phyloP scores from a whole-genome alignment of 2,329 filamentous ascomycete species.

The Tothia fuscella region DNA sequence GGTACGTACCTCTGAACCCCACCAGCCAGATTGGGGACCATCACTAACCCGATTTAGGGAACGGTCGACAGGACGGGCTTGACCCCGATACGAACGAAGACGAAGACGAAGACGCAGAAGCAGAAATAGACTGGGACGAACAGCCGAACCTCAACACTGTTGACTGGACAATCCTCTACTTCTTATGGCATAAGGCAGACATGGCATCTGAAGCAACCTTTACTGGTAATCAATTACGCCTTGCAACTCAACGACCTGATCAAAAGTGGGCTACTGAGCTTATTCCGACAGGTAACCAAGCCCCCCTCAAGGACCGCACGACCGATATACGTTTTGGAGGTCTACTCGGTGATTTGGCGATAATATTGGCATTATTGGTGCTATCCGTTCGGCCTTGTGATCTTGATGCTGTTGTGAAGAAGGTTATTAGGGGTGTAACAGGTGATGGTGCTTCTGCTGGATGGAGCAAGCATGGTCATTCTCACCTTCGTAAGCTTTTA shows the following conservation, averaged over 20 bases:
- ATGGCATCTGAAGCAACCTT: constrained; percentile 7
- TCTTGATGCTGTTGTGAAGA: constrained; percentile 3
- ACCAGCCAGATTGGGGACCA: too few species aligned
- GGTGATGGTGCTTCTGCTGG: constrained; percentile 8
- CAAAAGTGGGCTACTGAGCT: constrained; percentile 9
- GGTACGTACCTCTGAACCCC: too few species aligned
- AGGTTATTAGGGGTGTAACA: constrained; percentile 1
- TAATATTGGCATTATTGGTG: constrained; percentile 9
- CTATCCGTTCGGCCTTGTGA: constrained; percentile 1
- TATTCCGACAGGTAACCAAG: constrained; percentile 5
- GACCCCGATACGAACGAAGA: constrained; percentile 2
- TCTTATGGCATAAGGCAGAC: constrained; percentile 1
- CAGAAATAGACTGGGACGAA: constrained; percentile 1
- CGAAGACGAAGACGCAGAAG: too few species aligned
- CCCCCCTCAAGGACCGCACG: not conserved
- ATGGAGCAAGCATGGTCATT: constrained; percentile 6
- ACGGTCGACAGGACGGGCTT: constrained; percentile 1
- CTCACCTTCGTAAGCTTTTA: not conserved
- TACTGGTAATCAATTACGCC: not conserved
- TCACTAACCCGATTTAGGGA: too few species aligned
- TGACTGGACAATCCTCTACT: constrained; percentile 5
- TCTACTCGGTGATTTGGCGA: constrained; percentile 9
- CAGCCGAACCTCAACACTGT: not conserved
- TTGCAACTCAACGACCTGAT: constrained; percentile 8
- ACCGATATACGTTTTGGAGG: constrained; percentile 5